Evolutionary conservation across 75 land plant genomes (phyloP).

Genomic region (Adiantum capillusveneris): DNA sequence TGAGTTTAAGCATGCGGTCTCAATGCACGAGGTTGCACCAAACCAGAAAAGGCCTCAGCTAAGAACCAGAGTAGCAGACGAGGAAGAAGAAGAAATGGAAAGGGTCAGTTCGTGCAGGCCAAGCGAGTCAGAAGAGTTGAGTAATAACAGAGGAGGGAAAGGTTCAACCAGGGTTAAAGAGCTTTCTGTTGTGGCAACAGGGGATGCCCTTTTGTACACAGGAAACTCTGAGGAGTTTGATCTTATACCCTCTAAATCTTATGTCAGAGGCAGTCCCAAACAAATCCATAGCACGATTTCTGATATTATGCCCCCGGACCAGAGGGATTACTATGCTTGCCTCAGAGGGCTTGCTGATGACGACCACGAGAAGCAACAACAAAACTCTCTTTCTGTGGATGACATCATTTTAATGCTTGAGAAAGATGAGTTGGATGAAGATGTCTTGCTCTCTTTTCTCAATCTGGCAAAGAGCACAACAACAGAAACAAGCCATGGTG

Average conservation of each 20-base stretch:
- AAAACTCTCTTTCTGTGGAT: neutral
- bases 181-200: slow-evolving; percentile 1
- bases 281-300: too few relatives aligned
- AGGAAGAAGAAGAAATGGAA: neutral
- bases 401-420: neutral
- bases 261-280: neutral
- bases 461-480: neutral
- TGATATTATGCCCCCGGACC: too few relatives aligned
- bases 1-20: slow-evolving; percentile 1
- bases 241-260: neutral
- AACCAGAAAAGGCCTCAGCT: neutral
- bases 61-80: neutral
- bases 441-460: neutral
- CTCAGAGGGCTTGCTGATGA: neutral
- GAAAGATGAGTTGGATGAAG: slow-evolving; percentile 2
- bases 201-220: neutral
- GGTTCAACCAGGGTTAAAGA: neutral
- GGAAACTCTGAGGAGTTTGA: neutral
- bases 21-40: neutral
- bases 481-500: neutral
- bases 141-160: neutral
- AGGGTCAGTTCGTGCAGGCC: neutral
- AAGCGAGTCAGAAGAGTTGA: too few relatives aligned
- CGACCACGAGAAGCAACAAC: neutral
- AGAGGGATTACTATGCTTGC: too few relatives aligned